phyloP scores from a whole-genome alignment of 208 protist genomes.

The Leishmania mexicana region DNA sequence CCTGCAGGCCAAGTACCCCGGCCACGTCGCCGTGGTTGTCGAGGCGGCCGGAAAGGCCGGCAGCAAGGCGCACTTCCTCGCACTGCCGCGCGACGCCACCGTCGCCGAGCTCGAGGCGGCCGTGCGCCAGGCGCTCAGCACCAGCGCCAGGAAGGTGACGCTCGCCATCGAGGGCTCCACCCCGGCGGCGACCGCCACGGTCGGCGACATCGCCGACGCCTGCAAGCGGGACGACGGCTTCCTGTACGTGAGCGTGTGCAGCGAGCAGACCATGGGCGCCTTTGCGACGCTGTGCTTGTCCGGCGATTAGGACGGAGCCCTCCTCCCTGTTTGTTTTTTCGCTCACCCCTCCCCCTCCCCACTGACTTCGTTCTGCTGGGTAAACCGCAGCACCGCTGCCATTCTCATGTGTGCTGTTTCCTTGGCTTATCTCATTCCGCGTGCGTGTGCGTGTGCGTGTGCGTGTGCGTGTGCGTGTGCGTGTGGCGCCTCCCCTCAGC shows the following conservation, averaged over 20 bases:
- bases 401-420: not conserved
- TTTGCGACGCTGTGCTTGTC: not conserved
- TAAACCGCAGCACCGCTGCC: not conserved
- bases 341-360: not conserved
- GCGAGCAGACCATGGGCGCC: not conserved
- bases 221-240: constrained; percentile 16
- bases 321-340: not conserved
- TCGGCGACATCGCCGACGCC: constrained; percentile 16
- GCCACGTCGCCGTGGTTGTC: constrained; percentile 19
- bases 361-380: not conserved
- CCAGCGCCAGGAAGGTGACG: constrained; percentile 17
- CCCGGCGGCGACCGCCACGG: constrained; percentile 13
- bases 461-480: too few relatives aligned
- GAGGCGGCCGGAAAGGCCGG: constrained; percentile 13
- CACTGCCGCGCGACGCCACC: constrained; percentile 24
- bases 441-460: not conserved
- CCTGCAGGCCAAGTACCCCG: constrained; percentile 23
- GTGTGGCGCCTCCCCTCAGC: not conserved
- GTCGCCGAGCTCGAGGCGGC: constrained; percentile 18
- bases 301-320: not conserved
- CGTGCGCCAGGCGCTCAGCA: constrained; percentile 2
- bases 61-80: constrained; percentile 7
- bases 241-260: constrained; percentile 19
- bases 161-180: constrained; percentile 29
- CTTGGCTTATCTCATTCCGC: not conserved